phyloP scores from a whole-genome alignment of 1,284 basidiomycete genomes.

The Apiotrichum domesticum region DNA sequence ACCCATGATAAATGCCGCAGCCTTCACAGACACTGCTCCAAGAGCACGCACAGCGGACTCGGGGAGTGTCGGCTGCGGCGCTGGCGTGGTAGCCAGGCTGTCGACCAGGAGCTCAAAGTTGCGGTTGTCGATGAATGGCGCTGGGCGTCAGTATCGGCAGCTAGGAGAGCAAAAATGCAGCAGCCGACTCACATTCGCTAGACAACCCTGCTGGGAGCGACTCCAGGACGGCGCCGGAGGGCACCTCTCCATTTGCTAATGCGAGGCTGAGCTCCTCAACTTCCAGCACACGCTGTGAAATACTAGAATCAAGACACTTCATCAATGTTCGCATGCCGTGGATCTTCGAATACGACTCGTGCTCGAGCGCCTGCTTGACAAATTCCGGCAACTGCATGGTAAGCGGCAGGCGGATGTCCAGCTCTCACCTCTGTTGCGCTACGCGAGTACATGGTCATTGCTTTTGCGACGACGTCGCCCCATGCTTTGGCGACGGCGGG shows the following conservation, averaged over 20 bases:
- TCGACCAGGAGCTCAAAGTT: conserved; percentile 10
- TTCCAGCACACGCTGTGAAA: conserved; percentile 16
- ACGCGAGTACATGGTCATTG: conserved; percentile 28
- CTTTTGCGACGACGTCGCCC: conserved; percentile 17
- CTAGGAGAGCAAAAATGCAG: no score
- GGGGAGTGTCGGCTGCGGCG: conserved; percentile 1
- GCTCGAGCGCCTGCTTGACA: conserved; percentile 31
- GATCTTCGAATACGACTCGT: conserved; percentile 34
- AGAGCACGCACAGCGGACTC: conserved; percentile 6
- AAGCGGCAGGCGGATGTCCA: not conserved
- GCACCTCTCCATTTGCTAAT: conserved; percentile 4
- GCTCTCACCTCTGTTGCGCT: conserved; percentile 26
- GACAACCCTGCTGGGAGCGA: not conserved
- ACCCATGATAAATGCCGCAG: conserved; percentile 2
- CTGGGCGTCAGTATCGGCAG: not conserved
- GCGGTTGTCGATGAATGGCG: conserved; percentile 14
- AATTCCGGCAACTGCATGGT: conserved; percentile 29
- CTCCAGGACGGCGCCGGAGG: not conserved
- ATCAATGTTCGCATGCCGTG: conserved; percentile 25
- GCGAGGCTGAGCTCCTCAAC: conserved; percentile 23
- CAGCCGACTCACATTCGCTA: not conserved
- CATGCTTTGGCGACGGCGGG: conserved; percentile 10
- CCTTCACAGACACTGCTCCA: conserved; percentile 1
- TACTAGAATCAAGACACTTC: conserved; percentile 16
- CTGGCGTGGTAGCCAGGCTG: not conserved